Evolutionary conservation across 495 filamentous ascomycete species (phyloP).

Genomic region (Rhizodiscina lignyota): DNA sequence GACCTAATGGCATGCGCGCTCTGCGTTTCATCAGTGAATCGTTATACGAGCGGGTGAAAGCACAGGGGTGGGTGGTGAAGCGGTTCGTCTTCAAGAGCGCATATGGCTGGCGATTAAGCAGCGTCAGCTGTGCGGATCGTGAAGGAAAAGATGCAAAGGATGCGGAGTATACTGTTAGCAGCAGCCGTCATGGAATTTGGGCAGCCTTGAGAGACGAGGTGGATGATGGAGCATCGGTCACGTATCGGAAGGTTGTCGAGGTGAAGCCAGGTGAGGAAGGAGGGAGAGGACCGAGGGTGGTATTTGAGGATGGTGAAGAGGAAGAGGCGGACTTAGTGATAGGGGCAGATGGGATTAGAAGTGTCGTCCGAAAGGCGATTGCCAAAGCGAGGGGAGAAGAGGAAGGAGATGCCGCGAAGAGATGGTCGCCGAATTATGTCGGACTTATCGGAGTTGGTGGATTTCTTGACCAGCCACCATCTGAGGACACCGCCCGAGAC

Average conservation of each 20-base stretch:
- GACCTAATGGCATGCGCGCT: conserved; percentile 32
- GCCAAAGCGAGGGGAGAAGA: conserved; percentile 21
- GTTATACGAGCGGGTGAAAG: conserved; percentile 21
- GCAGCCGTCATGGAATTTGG: conserved; percentile 10
- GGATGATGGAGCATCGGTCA: conserved; percentile 4
- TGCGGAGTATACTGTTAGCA: conserved; percentile 3
- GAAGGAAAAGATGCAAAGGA: not conserved
- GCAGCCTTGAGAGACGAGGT: conserved; percentile 6
- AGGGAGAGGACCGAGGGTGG: conserved; percentile 6
- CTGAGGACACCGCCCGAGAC: conserved; percentile 15
- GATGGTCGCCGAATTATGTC: no score
- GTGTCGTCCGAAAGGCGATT: conserved; percentile 27
- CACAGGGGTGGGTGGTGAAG: conserved; percentile 22
- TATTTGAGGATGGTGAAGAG: conserved; percentile 17
- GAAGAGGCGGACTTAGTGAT: conserved; percentile 36
- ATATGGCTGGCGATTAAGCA: conserved; percentile 20
- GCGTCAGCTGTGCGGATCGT: not conserved
- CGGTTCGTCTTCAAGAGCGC: conserved; percentile 23
- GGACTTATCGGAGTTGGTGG: conserved; percentile 36
- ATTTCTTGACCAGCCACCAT: conserved; percentile 25
- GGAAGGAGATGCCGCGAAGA: not conserved
- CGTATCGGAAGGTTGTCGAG: conserved; percentile 7
- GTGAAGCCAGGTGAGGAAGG: conserved; percentile 2
- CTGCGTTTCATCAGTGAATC: conserved; percentile 23
- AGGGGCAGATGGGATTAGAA: conserved; percentile 44